phyloP scores from a whole-genome alignment of 2,329 filamentous ascomycete species.

The Didymella arachidicola region DNA sequence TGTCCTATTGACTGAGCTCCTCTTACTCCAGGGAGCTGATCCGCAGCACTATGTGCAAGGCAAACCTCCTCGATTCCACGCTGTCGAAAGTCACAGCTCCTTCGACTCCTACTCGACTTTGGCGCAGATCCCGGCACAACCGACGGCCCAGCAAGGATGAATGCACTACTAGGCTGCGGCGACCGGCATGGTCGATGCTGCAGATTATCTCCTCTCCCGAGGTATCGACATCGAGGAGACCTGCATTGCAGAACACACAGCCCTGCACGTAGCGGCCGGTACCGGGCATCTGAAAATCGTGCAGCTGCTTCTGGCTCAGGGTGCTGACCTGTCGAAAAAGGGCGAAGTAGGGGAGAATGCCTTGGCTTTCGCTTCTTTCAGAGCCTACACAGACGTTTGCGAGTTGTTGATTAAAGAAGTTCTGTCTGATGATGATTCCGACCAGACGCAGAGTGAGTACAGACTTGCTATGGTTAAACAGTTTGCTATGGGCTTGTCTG shows the following conservation, averaged over 20 bases:
- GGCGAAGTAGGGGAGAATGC: constrained; percentile 25
- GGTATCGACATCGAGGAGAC: constrained; percentile 28
- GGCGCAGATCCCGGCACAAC: constrained; percentile 10
- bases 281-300: constrained; percentile 24
- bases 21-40: not conserved
- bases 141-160: constrained; percentile 21
- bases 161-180: constrained; percentile 32
- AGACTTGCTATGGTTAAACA: not conserved
- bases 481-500: not conserved
- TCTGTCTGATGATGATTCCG: not conserved
- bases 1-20: not conserved
- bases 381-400: constrained; percentile 25
- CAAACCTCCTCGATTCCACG: constrained; percentile 3
- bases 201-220: constrained; percentile 27
- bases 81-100: not conserved
- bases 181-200: constrained; percentile 23
- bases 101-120: constrained; percentile 4
- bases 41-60: not conserved
- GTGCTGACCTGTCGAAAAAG: constrained; percentile 27
- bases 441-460: not conserved
- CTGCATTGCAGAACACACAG: constrained; percentile 27
- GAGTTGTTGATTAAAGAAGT: constrained; percentile 27
- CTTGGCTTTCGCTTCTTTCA: constrained; percentile 28
- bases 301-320: constrained; percentile 29
- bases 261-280: constrained; percentile 32